A percentile compares a stretch with the other conserved stretches of the same genome.
Conservation (phyloP, 495 filamentous ascomycete species). For the Cercophora samala region DNA sequence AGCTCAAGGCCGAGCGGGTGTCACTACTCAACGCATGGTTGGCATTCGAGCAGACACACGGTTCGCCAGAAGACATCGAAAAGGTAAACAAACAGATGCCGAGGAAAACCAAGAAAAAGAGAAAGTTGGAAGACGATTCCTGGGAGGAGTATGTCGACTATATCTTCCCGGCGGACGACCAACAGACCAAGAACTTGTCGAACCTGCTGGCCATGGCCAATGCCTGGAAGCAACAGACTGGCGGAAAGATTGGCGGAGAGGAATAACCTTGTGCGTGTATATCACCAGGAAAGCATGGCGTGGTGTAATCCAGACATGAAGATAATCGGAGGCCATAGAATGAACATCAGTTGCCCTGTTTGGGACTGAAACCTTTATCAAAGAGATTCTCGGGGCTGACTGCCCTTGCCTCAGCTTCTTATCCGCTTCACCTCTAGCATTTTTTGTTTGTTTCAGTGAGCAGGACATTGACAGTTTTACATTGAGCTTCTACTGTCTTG, state of each 20-base stretch:
- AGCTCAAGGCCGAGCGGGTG: slow-evolving; percentile 90
- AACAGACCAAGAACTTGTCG: slow-evolving; percentile 77
- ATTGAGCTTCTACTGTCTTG: too few species aligned
- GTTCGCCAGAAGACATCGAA: slow-evolving; percentile 70
- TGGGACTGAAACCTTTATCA: background rate
- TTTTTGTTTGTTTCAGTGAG: too few species aligned
- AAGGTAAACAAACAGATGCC: slow-evolving; percentile 92
- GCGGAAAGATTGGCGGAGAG: slow-evolving; percentile 29
- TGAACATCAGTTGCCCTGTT: background rate
- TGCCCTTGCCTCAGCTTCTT: too few species aligned
- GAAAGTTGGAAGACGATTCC: slow-evolving; percentile 88
- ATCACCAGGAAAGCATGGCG: too few species aligned
- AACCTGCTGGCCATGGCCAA: slow-evolving; percentile 81
- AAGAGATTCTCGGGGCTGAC: background rate
- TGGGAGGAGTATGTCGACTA: slow-evolving; percentile 99
- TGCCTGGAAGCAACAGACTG: slow-evolving; percentile 79
- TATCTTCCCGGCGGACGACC: slow-evolving; percentile 94
- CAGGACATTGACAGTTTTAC: too few species aligned
- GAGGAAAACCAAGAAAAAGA: slow-evolving; percentile 85
- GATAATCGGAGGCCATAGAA: background rate
- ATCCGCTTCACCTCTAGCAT: too few species aligned
- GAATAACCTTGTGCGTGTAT: background rate
- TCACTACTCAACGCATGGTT: slow-evolving; percentile 88
- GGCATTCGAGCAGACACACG: slow-evolving; percentile 82
- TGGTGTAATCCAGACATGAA: background rate